A percentile compares a stretch with the other conserved stretches of the same genome.
Evolutionary conservation across 768 basidiomycete genomes (phyloP).

Genomic region (Postia placenta): DNA sequence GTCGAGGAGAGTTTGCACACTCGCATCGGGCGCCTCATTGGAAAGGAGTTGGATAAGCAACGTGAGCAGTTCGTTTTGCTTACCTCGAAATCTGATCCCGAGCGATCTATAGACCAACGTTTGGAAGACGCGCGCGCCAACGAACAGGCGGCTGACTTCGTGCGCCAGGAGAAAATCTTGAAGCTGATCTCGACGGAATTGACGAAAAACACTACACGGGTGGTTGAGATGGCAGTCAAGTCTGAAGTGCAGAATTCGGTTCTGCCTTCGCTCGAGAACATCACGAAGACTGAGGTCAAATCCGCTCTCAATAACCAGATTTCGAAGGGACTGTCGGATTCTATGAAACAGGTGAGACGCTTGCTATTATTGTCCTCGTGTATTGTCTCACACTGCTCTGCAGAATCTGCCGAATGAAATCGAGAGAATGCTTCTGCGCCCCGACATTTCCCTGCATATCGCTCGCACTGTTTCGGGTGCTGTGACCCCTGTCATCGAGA

Average conservation of each 20-base stretch:
- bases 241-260: conserved; percentile 80
- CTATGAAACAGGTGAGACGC: conserved; percentile 60
- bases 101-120: conserved; percentile 58
- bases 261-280: conserved; percentile 73
- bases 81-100: background rate
- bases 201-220: conserved; percentile 81
- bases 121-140: conserved; percentile 74
- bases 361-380: background rate
- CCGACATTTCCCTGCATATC: conserved; percentile 73
- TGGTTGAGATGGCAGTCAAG: conserved; percentile 87
- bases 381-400: background rate
- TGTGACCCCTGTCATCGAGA: conserved; percentile 71
- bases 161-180: conserved; percentile 83
- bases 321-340: conserved; percentile 63
- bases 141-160: conserved; percentile 76
- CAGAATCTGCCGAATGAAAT: conserved; percentile 76
- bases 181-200: conserved; percentile 85
- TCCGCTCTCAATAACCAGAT: conserved; percentile 74
- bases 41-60: conserved; percentile 87
- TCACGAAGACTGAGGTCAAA: conserved; percentile 79
- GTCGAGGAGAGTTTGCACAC: conserved; percentile 75
- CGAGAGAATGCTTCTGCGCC: conserved; percentile 68
- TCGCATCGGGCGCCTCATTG: conserved; percentile 72
- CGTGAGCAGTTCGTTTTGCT: conserved; percentile 42
- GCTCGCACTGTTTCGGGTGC: conserved; percentile 67